Evolutionary conservation across 2,329 filamentous ascomycete species (phyloP), one percentile per base, ranked within the genome.

Genomic region (Penicillium hordei): DNA sequence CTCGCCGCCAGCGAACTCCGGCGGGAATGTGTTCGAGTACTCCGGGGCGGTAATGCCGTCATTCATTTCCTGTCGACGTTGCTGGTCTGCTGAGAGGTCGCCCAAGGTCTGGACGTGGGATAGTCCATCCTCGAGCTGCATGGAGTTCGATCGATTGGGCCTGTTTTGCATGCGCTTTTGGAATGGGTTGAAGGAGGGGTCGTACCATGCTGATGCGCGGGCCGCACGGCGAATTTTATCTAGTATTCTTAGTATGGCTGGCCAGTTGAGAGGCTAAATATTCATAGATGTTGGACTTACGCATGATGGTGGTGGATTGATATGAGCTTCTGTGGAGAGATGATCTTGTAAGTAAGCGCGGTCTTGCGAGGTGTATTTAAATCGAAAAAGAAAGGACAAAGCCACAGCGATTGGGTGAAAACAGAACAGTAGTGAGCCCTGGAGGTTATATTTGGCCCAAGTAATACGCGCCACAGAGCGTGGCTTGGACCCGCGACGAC

Each of bases 131-230:
- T 76, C 72, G n/a, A 74, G 60, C 46, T 71, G 66, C 31, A 70
- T 65, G 34, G 71, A 69, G 33, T 62, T 58, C n/a, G 65, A 61
- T 42, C 59, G 67, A 15, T 66, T 27, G 39, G 36, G 23, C 5
- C 42, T 36, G 23, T 66, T 27, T 65, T 68, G 69, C 60, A 74
- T 71, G 33, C 33, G 33, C 53, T 76, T 77, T 51, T 74, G 75
- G 60, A 78, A 78, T 17, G 76, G 76, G 52, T 79, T 79, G 52
- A 70, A 69, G 5, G 64, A 72, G 8, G 72, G 64, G 55, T 75
- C 74, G 58, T 77, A 77, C 76, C 76, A 78, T 42, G 76, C 76
- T 51, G 74, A 65, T 19, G 68, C 68, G 34, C 70, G 71, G 55
- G 76, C 76, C 59, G 71, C 64, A 38, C 72, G 68, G 45, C 73